Conservation (phyloP, 2,329 filamentous ascomycete species). For the Talaromyces verruculosus region DNA sequence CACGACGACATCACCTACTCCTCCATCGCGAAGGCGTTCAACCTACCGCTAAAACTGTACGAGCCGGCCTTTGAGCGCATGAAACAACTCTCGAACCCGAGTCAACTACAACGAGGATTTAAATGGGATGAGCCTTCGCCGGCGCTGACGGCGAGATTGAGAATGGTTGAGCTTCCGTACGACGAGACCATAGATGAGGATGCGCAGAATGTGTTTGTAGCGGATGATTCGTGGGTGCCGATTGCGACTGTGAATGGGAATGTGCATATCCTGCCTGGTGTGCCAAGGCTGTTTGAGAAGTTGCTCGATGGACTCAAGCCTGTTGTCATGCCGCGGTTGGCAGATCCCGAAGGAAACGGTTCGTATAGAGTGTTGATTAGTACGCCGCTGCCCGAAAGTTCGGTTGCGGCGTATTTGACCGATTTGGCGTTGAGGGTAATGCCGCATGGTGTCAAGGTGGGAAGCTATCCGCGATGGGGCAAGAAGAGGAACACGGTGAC, state of each 20-base stretch:
- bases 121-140: constrained; percentile 82
- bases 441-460: constrained; percentile 81
- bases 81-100: constrained; percentile 74
- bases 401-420: constrained; percentile 78
- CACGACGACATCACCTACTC: constrained; percentile 98
- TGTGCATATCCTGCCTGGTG: constrained; percentile 86
- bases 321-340: constrained; percentile 65
- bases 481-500: constrained; percentile 87
- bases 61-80: constrained; percentile 75
- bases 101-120: constrained; percentile 71
- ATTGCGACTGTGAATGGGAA: constrained; percentile 88
- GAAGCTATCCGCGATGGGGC: constrained; percentile 91
- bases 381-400: constrained; percentile 84
- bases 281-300: constrained; percentile 78
- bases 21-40: constrained; percentile 88
- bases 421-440: constrained; percentile 72
- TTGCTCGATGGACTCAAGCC: constrained; percentile 77
- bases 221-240: constrained; percentile 86
- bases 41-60: constrained; percentile 73
- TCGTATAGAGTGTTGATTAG: constrained; percentile 77
- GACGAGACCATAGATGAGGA: constrained; percentile 65
- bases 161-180: constrained; percentile 85
- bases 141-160: constrained; percentile 73
- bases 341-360: constrained; percentile 78
- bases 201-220: constrained; percentile 75